phyloP scores from a whole-genome alignment of 305 asterid genomes.

The Fraxinus nigra region DNA sequence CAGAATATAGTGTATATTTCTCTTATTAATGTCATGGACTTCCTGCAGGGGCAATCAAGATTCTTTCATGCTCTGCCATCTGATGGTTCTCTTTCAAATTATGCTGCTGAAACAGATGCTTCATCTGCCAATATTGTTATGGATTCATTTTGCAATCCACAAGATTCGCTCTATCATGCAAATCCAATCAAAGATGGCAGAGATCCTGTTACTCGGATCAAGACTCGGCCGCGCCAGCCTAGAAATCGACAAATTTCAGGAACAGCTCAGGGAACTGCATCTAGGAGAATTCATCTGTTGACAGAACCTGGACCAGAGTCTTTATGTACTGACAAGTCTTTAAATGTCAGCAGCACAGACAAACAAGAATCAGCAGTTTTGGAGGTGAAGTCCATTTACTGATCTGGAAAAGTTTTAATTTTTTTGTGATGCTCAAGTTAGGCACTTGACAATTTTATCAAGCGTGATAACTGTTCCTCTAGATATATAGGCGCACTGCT shows the following conservation, averaged over 20 bases:
- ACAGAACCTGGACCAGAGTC: slow-evolving; percentile 16
- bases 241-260: slow-evolving; percentile 23
- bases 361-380: slow-evolving; percentile 19
- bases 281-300: slow-evolving; percentile 46
- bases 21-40: slow-evolving; percentile 15
- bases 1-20: slow-evolving; percentile 16
- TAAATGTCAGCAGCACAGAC: not conserved
- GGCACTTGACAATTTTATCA: not conserved
- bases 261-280: slow-evolving; percentile 51
- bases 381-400: slow-evolving; percentile 29
- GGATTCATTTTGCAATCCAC: slow-evolving; percentile 22
- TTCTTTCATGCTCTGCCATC: slow-evolving; percentile 18
- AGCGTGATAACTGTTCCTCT: not conserved
- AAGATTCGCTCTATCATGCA: slow-evolving; percentile 22
- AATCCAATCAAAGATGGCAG: slow-evolving; percentile 24
- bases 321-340: not conserved
- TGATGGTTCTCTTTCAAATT: slow-evolving; percentile 15
- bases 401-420: not conserved
- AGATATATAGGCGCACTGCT: not conserved
- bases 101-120: slow-evolving; percentile 34
- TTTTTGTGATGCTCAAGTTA: not conserved
- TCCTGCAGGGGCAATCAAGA: slow-evolving; percentile 36
- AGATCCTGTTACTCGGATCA: slow-evolving; percentile 40
- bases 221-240: slow-evolving; percentile 37
- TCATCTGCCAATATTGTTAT: slow-evolving; percentile 20